Conservation (phyloP, 2,329 filamentous ascomycete genomes). For the Westerdykella aurantiaca region DNA sequence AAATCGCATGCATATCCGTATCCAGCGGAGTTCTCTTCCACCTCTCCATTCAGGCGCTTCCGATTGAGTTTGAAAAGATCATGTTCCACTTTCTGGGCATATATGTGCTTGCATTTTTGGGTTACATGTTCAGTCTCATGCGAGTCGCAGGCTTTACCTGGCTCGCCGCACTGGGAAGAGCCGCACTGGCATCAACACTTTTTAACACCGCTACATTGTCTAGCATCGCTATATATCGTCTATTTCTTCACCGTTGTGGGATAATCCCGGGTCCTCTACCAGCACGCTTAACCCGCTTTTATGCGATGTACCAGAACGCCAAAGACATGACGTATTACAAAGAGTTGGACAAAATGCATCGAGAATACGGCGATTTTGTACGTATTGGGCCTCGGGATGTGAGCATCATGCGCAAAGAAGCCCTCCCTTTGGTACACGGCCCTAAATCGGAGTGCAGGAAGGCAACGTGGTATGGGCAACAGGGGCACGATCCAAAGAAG, state of each 20-base stretch:
- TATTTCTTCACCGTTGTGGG: constrained; percentile 20
- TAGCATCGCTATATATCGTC: constrained; percentile 22
- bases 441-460: constrained; percentile 20
- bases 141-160: too few species aligned
- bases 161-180: too few species aligned
- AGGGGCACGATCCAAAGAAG: constrained; percentile 15
- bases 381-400: constrained; percentile 28
- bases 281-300: constrained; percentile 24
- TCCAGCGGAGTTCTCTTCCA: too few species aligned
- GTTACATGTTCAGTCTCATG: too few species aligned
- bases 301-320: constrained; percentile 12
- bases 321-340: constrained; percentile 26
- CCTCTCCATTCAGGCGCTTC: too few species aligned
- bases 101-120: too few species aligned
- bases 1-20: too few species aligned
- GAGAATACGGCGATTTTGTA: constrained; percentile 31
- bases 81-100: too few species aligned
- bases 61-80: too few species aligned
- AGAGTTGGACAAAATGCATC: constrained; percentile 24
- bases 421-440: constrained; percentile 18
- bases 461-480: constrained; percentile 23
- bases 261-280: constrained; percentile 20
- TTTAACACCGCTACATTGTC: background rate
- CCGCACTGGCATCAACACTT: too few species aligned
- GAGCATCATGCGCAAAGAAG: constrained; percentile 15